Percentiles rank a stretch among this genome's conserved stretches.
These are phyloP conservation scores for Podospora fimiseda DNA, from an alignment of 495 filamentous ascomycete genomes.

Conservation along the genomic window DNA sequence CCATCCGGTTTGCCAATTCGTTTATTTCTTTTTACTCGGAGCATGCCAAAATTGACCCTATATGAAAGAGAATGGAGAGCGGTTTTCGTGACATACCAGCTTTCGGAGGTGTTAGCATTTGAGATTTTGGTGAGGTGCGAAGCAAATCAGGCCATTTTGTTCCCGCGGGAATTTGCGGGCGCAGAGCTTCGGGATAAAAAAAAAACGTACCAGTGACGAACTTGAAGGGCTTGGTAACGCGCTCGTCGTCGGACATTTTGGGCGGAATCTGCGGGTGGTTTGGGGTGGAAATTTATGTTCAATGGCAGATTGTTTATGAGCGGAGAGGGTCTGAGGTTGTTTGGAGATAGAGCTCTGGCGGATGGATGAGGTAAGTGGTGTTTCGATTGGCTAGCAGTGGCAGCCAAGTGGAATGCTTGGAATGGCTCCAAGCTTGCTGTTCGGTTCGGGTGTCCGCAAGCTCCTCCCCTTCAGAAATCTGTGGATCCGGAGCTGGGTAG, in stretches of 20 bases:
- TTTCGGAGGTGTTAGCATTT: conserved; percentile 21
- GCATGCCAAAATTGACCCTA: neutral
- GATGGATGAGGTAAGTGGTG: neutral
- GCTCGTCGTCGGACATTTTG: conserved; percentile 85
- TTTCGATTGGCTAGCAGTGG: neutral
- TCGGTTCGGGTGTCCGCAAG: conserved; percentile 6
- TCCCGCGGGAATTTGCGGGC: conserved; percentile 24
- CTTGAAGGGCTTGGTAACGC: conserved; percentile 99
- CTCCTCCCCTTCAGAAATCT: conserved; percentile 2
- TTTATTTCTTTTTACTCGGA: conserved; percentile 6
- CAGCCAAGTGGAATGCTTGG: neutral
- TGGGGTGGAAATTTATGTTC: conserved; percentile 14
- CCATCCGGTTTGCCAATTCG: conserved; percentile 9
- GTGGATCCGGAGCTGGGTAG: neutral
- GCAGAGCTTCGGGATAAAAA: neutral
- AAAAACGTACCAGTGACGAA: conserved; percentile 88
- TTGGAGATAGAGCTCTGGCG: neutral
- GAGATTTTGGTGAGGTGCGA: conserved; percentile 7
- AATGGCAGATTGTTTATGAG: conserved; percentile 9
- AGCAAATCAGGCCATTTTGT: conserved; percentile 32
- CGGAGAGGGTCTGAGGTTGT: conserved; percentile 5
- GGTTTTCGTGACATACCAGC: conserved; percentile 42
- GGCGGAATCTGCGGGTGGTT: conserved; percentile 22
- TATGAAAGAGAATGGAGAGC: conserved; percentile 1
- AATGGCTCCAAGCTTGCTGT: neutral